phyloP scores from a whole-genome alignment of 2,329 filamentous ascomycete species.

The Diaporthe vexans region DNA sequence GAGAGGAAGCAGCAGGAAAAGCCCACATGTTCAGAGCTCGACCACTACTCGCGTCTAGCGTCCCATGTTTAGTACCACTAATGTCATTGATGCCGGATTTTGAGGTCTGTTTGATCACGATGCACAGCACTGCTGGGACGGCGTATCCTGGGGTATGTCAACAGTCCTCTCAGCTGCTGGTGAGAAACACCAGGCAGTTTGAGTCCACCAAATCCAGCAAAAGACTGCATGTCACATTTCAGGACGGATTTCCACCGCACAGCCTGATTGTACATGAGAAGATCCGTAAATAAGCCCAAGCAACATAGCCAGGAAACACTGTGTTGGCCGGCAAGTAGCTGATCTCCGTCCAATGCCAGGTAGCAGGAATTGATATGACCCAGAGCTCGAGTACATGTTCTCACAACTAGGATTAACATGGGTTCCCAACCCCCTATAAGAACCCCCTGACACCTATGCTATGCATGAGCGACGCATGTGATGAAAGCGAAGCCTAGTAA shows the following conservation, averaged over 20 bases:
- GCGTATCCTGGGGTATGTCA: neutral
- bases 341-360: neutral
- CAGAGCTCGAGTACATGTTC: neutral
- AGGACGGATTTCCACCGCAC: neutral
- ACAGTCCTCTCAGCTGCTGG: neutral
- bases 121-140: neutral
- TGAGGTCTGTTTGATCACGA: neutral
- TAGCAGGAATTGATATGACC: neutral
- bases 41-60: neutral
- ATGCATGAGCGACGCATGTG: neutral
- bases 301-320: too few species aligned
- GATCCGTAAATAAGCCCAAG: too few species aligned
- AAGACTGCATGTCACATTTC: neutral
- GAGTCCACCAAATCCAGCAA: neutral
- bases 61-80: neutral
- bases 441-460: neutral
- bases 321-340: neutral
- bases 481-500: constrained; percentile 50
- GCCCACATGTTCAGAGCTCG: neutral
- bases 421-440: too few species aligned
- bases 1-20: neutral
- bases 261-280: neutral
- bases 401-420: neutral
- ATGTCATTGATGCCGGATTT: neutral
- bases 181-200: neutral